Evolutionary conservation across 1,284 basidiomycete species (phyloP).

Genomic region (Ceratobasidium sp.): DNA sequence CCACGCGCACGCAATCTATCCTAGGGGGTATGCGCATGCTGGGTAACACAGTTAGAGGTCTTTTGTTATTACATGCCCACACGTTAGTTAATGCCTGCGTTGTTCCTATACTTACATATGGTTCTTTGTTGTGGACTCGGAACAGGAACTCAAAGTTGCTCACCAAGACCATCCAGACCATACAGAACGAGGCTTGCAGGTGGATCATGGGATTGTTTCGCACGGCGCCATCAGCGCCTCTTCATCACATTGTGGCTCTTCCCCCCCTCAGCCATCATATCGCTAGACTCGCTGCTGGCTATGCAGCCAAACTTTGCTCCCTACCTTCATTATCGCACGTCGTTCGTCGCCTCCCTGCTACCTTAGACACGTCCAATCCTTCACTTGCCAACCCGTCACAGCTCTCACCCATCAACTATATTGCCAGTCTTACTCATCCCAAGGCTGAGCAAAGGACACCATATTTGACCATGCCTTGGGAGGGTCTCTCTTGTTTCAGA

Average conservation of each 20-base stretch:
- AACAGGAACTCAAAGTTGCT: background rate
- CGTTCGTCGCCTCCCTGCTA: background rate
- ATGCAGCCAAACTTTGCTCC: background rate
- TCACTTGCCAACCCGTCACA: background rate
- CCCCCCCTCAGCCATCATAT: background rate
- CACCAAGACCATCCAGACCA: background rate
- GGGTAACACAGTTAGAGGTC: too few relatives aligned
- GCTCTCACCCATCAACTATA: background rate
- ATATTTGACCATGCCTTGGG: background rate
- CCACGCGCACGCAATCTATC: too few relatives aligned
- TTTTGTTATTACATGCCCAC: background rate
- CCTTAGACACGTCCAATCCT: background rate
- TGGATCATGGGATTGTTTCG: background rate
- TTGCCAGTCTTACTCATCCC: background rate
- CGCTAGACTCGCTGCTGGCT: background rate
- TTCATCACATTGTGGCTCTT: background rate
- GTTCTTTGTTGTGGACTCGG: background rate
- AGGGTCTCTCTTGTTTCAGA: too few relatives aligned
- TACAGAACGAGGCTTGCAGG: background rate
- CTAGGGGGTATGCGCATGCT: too few relatives aligned
- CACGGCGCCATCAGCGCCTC: background rate
- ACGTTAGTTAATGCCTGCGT: slow-evolving; percentile 44
- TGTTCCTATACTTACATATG: slow-evolving; percentile 48
- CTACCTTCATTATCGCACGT: background rate
- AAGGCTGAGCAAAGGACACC: background rate